phyloP scores from a whole-genome alignment of 2,329 filamentous ascomycete genomes.

The Myotisia sp. region DNA sequence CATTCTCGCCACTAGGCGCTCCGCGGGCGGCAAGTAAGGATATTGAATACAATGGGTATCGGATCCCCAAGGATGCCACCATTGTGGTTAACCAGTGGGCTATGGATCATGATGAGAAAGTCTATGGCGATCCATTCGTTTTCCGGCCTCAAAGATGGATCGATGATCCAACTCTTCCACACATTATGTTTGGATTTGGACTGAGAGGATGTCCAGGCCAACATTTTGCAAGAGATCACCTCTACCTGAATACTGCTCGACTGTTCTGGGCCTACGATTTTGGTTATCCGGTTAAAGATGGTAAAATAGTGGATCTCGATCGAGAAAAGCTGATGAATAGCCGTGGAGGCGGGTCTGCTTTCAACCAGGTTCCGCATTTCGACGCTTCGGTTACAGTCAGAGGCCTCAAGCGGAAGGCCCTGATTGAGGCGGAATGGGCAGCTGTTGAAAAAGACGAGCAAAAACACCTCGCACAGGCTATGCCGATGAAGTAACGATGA shows the following conservation, averaged over 20 bases:
- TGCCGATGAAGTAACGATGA: too few relatives aligned
- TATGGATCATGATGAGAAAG: constrained; percentile 27
- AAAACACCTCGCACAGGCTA: too few relatives aligned
- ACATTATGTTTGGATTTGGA: constrained; percentile 44
- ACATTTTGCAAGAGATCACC: constrained; percentile 20
- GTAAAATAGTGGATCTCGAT: constrained; percentile 16
- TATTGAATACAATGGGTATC: constrained; percentile 35
- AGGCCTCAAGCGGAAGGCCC: constrained; percentile 11
- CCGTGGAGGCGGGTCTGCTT: constrained; percentile 12
- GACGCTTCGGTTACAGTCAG: constrained; percentile 17
- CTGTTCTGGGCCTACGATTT: constrained; percentile 35
- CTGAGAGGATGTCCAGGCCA: constrained; percentile 34
- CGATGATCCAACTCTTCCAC: constrained; percentile 34
- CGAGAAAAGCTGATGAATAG: constrained; percentile 14
- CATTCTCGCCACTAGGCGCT: constrained; percentile 30
- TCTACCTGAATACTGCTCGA: constrained; percentile 43
- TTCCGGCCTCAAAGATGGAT: constrained; percentile 31
- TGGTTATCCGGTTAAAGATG: constrained; percentile 7
- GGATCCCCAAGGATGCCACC: constrained; percentile 35
- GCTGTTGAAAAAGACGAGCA: constrained; percentile 13
- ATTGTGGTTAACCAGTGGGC: constrained; percentile 32
- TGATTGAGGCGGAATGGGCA: constrained; percentile 15
- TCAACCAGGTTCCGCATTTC: constrained; percentile 14
- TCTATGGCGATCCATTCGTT: constrained; percentile 24
- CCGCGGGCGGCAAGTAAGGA: constrained; percentile 35